Conservation (phyloP, 1,284 basidiomycete species). For the Amylostereum areolatum region DNA sequence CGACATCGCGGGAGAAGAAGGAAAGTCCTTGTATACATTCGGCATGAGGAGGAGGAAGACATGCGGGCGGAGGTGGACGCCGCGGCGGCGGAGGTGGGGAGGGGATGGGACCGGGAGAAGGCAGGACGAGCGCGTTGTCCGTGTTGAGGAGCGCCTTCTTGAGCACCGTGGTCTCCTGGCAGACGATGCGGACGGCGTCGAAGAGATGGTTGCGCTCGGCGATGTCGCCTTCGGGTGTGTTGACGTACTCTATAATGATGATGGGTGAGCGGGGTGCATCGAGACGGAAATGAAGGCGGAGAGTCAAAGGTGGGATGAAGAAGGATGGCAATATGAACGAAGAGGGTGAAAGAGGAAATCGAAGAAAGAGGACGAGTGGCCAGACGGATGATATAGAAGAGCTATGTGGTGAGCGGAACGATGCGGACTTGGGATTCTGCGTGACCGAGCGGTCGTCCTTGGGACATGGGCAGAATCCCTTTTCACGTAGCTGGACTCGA, state of each 20-base stretch:
- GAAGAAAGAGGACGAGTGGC: too few species aligned
- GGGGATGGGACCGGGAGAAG: slow-evolving; percentile 41
- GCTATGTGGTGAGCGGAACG: too few species aligned
- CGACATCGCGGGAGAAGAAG: slow-evolving; percentile 44
- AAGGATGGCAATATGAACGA: too few species aligned
- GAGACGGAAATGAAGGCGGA: too few species aligned
- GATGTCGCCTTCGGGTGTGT: slow-evolving; percentile 90
- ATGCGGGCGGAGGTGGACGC: slow-evolving; percentile 6
- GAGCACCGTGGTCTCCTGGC: slow-evolving; percentile 78
- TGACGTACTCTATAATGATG: slow-evolving; percentile 74
- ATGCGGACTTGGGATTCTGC: too few species aligned
- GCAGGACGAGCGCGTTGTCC: slow-evolving; percentile 31
- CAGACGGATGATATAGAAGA: too few species aligned
- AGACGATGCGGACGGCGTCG: slow-evolving; percentile 80
- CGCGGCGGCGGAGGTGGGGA: slow-evolving; percentile 20
- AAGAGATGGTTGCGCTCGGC: slow-evolving; percentile 89
- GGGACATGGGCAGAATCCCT: too few species aligned
- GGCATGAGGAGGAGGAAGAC: slow-evolving; percentile 43
- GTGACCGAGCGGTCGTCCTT: too few species aligned
- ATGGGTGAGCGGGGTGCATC: neutral
- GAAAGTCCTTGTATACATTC: slow-evolving; percentile 82
- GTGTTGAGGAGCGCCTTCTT: slow-evolving; percentile 76
- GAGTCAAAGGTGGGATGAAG: too few species aligned
- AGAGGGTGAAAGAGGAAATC: too few species aligned
- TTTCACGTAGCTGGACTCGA: too few species aligned